Percentiles rank a stretch among this genome's conserved stretches.
These are phyloP conservation scores for Colletotrichum noveboracense DNA, from an alignment of 2,329 filamentous ascomycete species.

Conservation along the genomic window DNA sequence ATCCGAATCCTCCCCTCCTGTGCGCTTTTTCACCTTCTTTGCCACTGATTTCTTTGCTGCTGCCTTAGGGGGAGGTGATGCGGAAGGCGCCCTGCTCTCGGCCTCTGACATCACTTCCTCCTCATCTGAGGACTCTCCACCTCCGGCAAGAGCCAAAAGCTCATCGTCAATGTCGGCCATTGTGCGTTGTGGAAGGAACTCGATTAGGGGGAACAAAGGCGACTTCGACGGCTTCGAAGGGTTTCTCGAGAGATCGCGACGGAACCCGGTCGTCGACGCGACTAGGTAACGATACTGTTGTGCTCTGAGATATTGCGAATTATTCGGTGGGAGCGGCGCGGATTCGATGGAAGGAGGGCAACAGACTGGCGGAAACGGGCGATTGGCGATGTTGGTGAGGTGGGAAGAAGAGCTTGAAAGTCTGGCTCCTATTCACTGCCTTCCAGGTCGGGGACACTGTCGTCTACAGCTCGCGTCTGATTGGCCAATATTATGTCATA, in stretches of 20 bases:
- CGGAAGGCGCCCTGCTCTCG: constrained; percentile 59
- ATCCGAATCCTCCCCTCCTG: constrained; percentile 68
- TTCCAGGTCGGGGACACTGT: constrained; percentile 3
- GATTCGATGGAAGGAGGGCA: neutral
- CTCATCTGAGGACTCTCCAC: constrained; percentile 67
- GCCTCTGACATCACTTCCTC: constrained; percentile 60
- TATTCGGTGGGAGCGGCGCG: neutral
- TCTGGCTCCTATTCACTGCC: constrained; percentile 17
- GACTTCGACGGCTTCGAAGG: neutral
- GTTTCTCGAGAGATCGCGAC: neutral
- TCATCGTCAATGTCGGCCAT: constrained; percentile 96
- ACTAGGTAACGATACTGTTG: neutral
- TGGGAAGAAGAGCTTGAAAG: neutral
- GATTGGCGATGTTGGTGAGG: neutral
- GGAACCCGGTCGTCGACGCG: neutral
- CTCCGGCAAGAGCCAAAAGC: constrained; percentile 89
- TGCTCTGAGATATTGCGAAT: neutral
- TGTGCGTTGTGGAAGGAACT: constrained; percentile 28
- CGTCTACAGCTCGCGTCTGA: constrained; percentile 1
- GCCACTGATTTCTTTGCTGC: constrained; percentile 37
- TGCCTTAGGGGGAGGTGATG: constrained; percentile 51
- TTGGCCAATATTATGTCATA: constrained; percentile 25
- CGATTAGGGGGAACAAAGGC: neutral
- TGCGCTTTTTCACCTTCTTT: constrained; percentile 56
- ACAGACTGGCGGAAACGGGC: neutral